Conservation (phyloP, 306 rosid genomes). For the Vigna hirtella region DNA sequence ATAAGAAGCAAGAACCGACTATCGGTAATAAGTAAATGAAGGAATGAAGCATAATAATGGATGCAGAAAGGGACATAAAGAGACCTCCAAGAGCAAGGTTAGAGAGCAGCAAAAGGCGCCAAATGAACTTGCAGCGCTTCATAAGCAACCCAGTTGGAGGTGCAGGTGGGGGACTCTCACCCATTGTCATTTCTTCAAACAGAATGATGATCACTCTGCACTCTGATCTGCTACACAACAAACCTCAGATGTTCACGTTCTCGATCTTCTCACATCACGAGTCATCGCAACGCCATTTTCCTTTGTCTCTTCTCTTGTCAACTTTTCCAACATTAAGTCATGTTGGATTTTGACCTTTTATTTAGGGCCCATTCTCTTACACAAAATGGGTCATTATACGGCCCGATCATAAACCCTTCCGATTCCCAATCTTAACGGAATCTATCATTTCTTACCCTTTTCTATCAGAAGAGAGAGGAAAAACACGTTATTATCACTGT, state of each 20-base stretch:
- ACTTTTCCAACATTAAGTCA: too few relatives aligned
- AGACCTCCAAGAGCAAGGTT: constrained; percentile 88
- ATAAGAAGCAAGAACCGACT: constrained; percentile 10
- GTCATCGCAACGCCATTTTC: neutral
- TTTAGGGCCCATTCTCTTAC: constrained; percentile 3
- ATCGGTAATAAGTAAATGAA: neutral
- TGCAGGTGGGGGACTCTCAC: constrained; percentile 50
- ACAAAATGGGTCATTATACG: constrained; percentile 14
- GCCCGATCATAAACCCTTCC: constrained; percentile 18
- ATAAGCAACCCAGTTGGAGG: constrained; percentile 50
- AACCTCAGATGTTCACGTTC: constrained; percentile 33
- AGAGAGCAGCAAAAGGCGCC: constrained; percentile 81
- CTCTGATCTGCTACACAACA: neutral
- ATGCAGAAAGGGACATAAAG: neutral
- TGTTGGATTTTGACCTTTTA: neutral
- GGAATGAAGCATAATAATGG: neutral
- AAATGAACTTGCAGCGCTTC: constrained; percentile 68
- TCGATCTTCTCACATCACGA: constrained; percentile 17
- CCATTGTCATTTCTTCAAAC: constrained; percentile 40
- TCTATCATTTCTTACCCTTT: neutral
- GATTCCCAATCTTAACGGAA: neutral
- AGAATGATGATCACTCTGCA: neutral
- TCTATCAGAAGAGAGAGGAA: too few relatives aligned
- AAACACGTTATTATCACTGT: too few relatives aligned
- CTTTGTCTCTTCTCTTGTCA: neutral